phyloP scores from a whole-genome alignment of 176 grass and related monocot genomes.

The Oryza australiensis region DNA sequence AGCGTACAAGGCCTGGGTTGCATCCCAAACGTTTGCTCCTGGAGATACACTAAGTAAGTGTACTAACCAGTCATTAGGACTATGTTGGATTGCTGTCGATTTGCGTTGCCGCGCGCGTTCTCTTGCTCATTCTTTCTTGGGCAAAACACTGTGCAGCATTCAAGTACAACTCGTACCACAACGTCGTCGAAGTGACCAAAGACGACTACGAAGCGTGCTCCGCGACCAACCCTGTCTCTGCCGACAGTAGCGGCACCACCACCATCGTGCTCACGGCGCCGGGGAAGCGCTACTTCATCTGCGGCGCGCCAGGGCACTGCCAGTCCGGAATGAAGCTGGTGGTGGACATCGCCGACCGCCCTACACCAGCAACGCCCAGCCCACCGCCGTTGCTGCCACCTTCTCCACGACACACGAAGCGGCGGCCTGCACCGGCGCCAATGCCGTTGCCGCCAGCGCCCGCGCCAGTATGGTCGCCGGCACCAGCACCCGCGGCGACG shows the following conservation, averaged over 20 bases:
- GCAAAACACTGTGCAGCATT: slow-evolving; percentile 28
- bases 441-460: background rate
- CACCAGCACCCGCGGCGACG: background rate
- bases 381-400: slow-evolving; percentile 19
- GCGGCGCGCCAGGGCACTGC: slow-evolving; percentile 65
- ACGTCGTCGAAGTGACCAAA: slow-evolving; percentile 57
- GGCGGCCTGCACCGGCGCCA: background rate
- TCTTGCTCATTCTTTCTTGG: background rate
- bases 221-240: slow-evolving; percentile 38
- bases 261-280: slow-evolving; percentile 49
- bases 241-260: slow-evolving; percentile 57
- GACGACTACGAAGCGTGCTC: slow-evolving; percentile 56
- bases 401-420: background rate
- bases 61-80: background rate
- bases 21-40: slow-evolving; percentile 33
- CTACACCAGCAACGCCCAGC: slow-evolving; percentile 36
- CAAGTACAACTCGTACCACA: slow-evolving; percentile 60
- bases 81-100: background rate
- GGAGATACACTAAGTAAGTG: slow-evolving; percentile 78
- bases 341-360: slow-evolving; percentile 47
- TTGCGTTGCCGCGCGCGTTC: background rate
- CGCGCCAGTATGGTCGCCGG: background rate
- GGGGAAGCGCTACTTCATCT: slow-evolving; percentile 82
- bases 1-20: slow-evolving; percentile 55
- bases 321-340: slow-evolving; percentile 71